A percentile compares a stretch with the other conserved stretches of the same genome.
These are phyloP conservation scores for Ceratocystis colombiana DNA, from an alignment of 2,329 filamentous ascomycete species.

Conservation along the genomic window DNA sequence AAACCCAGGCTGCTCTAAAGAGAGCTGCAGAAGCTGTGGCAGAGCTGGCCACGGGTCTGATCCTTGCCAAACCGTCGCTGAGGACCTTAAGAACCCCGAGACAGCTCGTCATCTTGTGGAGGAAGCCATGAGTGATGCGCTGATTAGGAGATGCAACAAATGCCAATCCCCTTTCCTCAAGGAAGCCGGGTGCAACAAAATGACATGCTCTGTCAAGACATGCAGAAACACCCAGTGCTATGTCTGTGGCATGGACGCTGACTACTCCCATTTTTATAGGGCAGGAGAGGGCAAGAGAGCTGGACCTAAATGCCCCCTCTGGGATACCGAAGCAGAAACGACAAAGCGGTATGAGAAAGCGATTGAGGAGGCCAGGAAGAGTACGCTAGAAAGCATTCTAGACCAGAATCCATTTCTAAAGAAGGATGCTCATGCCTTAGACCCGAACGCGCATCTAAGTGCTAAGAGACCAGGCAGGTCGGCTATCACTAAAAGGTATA, in stretches of 20 bases:
- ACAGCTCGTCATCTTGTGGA: constrained; percentile 59
- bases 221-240: constrained; percentile 54
- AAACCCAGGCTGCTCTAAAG: constrained; percentile 51
- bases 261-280: constrained; percentile 64
- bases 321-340: constrained; percentile 42
- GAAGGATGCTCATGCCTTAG: constrained; percentile 34
- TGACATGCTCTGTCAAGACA: constrained; percentile 52
- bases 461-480: too few species aligned
- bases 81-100: constrained; percentile 48
- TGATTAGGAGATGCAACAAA: constrained; percentile 66
- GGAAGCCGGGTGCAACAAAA: constrained; percentile 71
- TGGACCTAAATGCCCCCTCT: constrained; percentile 53
- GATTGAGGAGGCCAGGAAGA: constrained; percentile 29
- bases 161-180: constrained; percentile 70
- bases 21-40: constrained; percentile 60
- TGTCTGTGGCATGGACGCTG: constrained; percentile 56
- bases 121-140: constrained; percentile 71
- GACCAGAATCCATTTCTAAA: constrained; percentile 44
- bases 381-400: constrained; percentile 45
- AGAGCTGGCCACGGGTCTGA: constrained; percentile 60
- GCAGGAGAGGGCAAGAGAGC: constrained; percentile 28
- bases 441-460: constrained; percentile 30
- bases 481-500: too few species aligned
- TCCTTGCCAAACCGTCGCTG: constrained; percentile 52
- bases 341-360: background rate